Conservation (phyloP, 805 yeast genomes). For the Yamadazyma ubonensis region DNA sequence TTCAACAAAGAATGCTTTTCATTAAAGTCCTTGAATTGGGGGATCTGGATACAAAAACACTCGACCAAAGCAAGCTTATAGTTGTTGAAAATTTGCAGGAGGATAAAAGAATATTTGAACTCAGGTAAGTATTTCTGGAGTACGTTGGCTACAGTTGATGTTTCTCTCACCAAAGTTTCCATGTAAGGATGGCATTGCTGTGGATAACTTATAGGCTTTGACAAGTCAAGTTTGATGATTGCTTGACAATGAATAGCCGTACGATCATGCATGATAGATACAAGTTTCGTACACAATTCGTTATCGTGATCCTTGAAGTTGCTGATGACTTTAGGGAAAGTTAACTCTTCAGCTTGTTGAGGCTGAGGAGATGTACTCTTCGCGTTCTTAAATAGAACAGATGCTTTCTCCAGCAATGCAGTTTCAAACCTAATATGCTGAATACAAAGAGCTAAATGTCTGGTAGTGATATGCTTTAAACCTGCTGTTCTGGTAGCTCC, state of each 20-base stretch:
- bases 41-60: constrained; percentile 46
- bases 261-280: constrained; percentile 70
- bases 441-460: constrained; percentile 65
- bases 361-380: constrained; percentile 6
- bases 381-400: constrained; percentile 10
- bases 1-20: constrained; percentile 55
- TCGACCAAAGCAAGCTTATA: constrained; percentile 57
- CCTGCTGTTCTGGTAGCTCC: constrained; percentile 77
- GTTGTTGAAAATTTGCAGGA: constrained; percentile 53
- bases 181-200: constrained; percentile 60
- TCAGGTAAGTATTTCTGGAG: constrained; percentile 57
- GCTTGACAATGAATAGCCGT: constrained; percentile 50
- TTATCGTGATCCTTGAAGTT: constrained; percentile 58
- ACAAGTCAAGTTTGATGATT: constrained; percentile 50
- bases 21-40: constrained; percentile 48
- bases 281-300: constrained; percentile 61
- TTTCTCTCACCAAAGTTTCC: constrained; percentile 65
- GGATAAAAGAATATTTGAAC: constrained; percentile 42
- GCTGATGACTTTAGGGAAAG: constrained; percentile 30
- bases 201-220: constrained; percentile 39
- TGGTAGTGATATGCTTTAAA: constrained; percentile 68
- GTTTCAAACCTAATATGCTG: constrained; percentile 54
- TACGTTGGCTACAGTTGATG: constrained; percentile 60
- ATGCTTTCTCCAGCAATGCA: constrained; percentile 37
- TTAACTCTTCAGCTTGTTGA: constrained; percentile 25